A percentile compares a stretch with the other conserved stretches of the same genome.
phyloP scores from a whole-genome alignment of 2,329 filamentous ascomycete genomes.

The Sporothrix protearum region DNA sequence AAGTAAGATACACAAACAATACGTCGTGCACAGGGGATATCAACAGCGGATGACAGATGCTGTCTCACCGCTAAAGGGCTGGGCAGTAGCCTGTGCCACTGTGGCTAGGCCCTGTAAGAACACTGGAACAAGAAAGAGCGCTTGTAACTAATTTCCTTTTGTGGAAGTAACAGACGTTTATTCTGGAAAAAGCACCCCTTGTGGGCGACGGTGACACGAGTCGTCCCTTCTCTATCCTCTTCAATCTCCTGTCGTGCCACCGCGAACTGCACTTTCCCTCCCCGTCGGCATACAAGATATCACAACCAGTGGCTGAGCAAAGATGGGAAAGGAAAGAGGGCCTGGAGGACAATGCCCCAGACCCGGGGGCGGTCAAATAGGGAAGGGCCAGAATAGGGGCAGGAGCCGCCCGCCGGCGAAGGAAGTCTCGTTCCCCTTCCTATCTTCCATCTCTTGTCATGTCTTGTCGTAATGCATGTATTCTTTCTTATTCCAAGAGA shows the following conservation, averaged over 20 bases:
- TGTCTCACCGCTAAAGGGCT: neutral
- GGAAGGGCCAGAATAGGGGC: neutral
- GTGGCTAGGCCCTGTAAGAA: neutral
- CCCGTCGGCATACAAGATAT: neutral
- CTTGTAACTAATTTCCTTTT: neutral
- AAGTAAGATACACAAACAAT: neutral
- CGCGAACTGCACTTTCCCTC: neutral
- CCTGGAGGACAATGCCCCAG: neutral
- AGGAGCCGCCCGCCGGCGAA: neutral
- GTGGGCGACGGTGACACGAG: neutral
- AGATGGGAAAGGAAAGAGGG: neutral
- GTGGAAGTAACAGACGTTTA: neutral
- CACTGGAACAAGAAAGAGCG: neutral
- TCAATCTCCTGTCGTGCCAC: neutral
- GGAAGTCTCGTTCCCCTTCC: neutral
- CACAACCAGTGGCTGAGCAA: constrained; percentile 1
- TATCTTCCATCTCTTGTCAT: neutral
- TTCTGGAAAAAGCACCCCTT: neutral
- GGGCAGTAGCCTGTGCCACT: neutral
- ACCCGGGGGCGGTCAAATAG: neutral
- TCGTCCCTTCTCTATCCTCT: neutral
- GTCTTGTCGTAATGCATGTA: neutral
- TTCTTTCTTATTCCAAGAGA: neutral
- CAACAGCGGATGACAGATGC: neutral
- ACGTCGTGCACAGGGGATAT: neutral